These are phyloP conservation scores for Sedum album DNA, from an alignment of 164 flowering plant species.

Conservation along the genomic window DNA sequence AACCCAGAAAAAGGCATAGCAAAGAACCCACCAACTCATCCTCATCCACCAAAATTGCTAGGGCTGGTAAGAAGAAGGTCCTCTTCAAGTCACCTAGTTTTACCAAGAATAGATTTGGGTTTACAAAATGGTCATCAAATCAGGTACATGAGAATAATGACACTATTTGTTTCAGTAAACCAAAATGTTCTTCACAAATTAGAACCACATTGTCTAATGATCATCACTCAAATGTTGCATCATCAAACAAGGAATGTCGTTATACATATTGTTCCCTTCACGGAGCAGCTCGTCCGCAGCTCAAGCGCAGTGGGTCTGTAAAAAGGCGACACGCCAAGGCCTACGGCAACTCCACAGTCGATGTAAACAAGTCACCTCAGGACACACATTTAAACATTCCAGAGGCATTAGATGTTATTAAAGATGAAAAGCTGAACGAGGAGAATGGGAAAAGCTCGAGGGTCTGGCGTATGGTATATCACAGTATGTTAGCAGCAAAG, in stretches of 20 bases:
- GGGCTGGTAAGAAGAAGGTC: too few species aligned
- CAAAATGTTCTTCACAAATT: too few species aligned
- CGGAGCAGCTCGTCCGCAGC: conserved; percentile 52
- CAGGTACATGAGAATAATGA: too few species aligned
- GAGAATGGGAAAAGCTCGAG: conserved; percentile 22
- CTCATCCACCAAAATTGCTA: too few species aligned
- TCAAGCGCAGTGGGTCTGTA: conserved; percentile 45
- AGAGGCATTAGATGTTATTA: neutral
- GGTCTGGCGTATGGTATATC: conserved; percentile 47
- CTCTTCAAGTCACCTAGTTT: too few species aligned
- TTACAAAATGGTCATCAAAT: too few species aligned
- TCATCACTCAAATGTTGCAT: too few species aligned
- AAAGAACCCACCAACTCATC: too few species aligned
- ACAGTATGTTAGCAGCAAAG: conserved; percentile 26
- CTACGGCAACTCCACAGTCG: neutral
- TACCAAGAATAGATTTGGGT: too few species aligned
- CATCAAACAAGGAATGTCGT: conserved; percentile 36
- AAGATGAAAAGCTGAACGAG: conserved; percentile 2
- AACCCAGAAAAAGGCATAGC: too few species aligned
- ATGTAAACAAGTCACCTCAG: neutral
- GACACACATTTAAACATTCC: neutral
- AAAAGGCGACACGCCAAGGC: conserved; percentile 21
- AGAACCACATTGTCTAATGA: too few species aligned
- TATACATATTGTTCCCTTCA: conserved; percentile 80
- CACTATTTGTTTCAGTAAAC: too few species aligned